Evolutionary conservation across 495 filamentous ascomycete genomes (phyloP).

Genomic region (Aspergillus nidulans): DNA sequence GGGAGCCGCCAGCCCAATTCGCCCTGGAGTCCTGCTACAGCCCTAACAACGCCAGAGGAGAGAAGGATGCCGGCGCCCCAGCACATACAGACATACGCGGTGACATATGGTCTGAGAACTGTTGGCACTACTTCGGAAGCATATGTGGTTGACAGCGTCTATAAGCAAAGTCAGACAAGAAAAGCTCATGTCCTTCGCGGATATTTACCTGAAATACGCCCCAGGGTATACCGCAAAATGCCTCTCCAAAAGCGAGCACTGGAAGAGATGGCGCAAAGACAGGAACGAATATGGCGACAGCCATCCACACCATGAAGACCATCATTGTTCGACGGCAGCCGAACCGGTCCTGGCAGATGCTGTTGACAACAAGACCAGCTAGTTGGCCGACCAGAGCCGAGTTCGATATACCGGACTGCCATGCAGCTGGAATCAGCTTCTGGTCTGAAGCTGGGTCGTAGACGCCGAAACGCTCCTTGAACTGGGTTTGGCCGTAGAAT

Average conservation of each 20-base stretch:
- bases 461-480: constrained; percentile 23
- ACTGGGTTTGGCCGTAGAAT: constrained; percentile 28
- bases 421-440: constrained; percentile 25
- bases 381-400: constrained; percentile 53
- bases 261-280: constrained; percentile 29
- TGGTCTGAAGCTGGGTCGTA: constrained; percentile 10
- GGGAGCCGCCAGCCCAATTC: constrained; percentile 50
- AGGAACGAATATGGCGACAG: constrained; percentile 20
- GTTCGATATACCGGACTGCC: constrained; percentile 65
- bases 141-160: constrained; percentile 44
- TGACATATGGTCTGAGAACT: constrained; percentile 37
- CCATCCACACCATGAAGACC: constrained; percentile 50
- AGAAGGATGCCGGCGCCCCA: constrained; percentile 49
- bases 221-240: constrained; percentile 22
- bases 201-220: constrained; percentile 39
- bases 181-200: background rate
- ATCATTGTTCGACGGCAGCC: constrained; percentile 62
- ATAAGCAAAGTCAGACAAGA: background rate
- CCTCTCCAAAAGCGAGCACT: constrained; percentile 16
- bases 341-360: constrained; percentile 57
- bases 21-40: constrained; percentile 22
- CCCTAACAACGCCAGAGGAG: constrained; percentile 44
- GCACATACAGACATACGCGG: constrained; percentile 43
- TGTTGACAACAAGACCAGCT: constrained; percentile 56
- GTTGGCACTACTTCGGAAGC: constrained; percentile 46